A percentile compares a stretch with the other conserved stretches of the same genome.
phyloP scores from a whole-genome alignment of 495 filamentous ascomycete species.

The Podospora fimiseda region DNA sequence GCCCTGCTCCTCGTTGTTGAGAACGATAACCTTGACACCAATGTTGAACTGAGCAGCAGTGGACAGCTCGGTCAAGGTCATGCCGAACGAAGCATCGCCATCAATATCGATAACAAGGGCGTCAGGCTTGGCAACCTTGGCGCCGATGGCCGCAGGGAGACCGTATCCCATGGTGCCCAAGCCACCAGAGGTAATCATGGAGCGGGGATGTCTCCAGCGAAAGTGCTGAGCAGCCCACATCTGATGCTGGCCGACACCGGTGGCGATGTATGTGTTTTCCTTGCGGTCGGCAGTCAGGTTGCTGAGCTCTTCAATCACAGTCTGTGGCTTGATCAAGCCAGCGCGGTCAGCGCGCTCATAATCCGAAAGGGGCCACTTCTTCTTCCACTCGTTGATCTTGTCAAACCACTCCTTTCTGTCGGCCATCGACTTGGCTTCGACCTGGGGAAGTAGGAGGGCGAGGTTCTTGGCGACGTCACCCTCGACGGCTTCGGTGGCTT shows the following conservation, averaged over 20 bases:
- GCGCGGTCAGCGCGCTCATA: conserved; percentile 65
- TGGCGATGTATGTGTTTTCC: conserved; percentile 75
- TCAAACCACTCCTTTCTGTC: conserved; percentile 78
- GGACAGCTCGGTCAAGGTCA: conserved; percentile 89
- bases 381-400: conserved; percentile 86
- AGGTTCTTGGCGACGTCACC: conserved; percentile 69
- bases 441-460: conserved; percentile 60
- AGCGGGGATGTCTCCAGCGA: conserved; percentile 78
- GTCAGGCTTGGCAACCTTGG: conserved; percentile 83
- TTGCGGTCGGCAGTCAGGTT: conserved; percentile 67
- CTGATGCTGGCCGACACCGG: conserved; percentile 92
- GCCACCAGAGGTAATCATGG: conserved; percentile 86
- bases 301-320: conserved; percentile 74
- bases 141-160: conserved; percentile 86
- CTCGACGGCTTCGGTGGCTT: conserved; percentile 74
- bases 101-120: conserved; percentile 89
- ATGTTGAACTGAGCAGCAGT: conserved; percentile 90
- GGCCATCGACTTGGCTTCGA: conserved; percentile 49
- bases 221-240: conserved; percentile 98
- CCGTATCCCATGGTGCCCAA: conserved; percentile 95
- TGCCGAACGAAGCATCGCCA: conserved; percentile 93
- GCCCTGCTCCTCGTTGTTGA: conserved; percentile 95
- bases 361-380: conserved; percentile 65
- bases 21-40: conserved; percentile 80
- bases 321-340: conserved; percentile 82